These are phyloP conservation scores for Pseudogymnoascus sp. DNA, from an alignment of 2,329 filamentous ascomycete genomes.

Conservation along the genomic window DNA sequence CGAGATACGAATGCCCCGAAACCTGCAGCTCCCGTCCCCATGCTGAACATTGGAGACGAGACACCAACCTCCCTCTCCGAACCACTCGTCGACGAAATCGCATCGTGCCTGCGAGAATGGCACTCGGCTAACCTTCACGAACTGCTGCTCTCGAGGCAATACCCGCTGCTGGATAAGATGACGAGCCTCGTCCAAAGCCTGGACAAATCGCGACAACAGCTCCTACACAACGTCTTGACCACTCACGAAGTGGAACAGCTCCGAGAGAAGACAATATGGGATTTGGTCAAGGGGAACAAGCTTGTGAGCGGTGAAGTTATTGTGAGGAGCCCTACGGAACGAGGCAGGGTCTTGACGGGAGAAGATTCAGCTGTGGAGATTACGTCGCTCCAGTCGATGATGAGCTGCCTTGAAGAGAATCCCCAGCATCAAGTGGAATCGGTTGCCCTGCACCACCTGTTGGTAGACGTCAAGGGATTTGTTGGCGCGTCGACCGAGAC, in stretches of 20 bases:
- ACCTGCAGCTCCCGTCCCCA: slow-evolving; percentile 86
- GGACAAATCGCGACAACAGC: slow-evolving; percentile 77
- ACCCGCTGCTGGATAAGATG: slow-evolving; percentile 71
- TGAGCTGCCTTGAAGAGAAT: slow-evolving; percentile 86
- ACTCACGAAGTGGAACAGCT: slow-evolving; percentile 70
- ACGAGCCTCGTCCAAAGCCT: slow-evolving; percentile 73
- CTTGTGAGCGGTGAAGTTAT: slow-evolving; percentile 89
- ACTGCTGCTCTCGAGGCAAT: slow-evolving; percentile 73
- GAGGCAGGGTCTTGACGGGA: slow-evolving; percentile 78
- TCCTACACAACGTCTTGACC: slow-evolving; percentile 90
- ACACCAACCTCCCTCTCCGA: slow-evolving; percentile 83
- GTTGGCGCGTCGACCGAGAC: slow-evolving; percentile 67
- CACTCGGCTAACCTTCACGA: slow-evolving; percentile 95
- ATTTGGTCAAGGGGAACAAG: slow-evolving; percentile 89
- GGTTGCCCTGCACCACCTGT: slow-evolving; percentile 67
- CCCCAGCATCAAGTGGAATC: slow-evolving; percentile 58
- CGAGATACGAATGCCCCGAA: slow-evolving; percentile 63
- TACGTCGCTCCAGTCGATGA: slow-evolving; percentile 84
- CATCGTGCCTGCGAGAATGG: slow-evolving; percentile 94
- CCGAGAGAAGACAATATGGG: slow-evolving; percentile 89
- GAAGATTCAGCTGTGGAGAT: slow-evolving; percentile 90
- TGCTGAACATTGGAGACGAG: slow-evolving; percentile 96
- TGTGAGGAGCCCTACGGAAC: slow-evolving; percentile 76
- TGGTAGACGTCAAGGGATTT: slow-evolving; percentile 78
- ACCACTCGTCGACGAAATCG: slow-evolving; percentile 93